Base-by-base conservation (phyloP, 2,329 filamentous ascomycete species). In the Intubia oerlemansii region DNA sequence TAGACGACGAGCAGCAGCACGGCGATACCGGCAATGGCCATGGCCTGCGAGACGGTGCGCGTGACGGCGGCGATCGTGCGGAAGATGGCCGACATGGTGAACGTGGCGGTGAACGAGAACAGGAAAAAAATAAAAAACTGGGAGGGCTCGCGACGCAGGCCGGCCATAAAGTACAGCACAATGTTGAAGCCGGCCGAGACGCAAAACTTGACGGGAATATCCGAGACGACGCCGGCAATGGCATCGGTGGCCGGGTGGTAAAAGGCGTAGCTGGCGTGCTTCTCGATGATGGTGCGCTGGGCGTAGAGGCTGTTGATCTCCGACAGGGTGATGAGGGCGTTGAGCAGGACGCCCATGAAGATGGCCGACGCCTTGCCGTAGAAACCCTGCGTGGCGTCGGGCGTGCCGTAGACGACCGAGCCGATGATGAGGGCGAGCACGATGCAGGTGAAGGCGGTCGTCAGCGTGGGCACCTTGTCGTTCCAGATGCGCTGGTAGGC, bases 241-340 rank as follows among this genome's bases (percentile, higher is more conserved):
- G 81, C 79, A 56, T 93, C 82, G 10, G 81, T 75, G 12, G 75
- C 81, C 0, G 84, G 81, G 42, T 91, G 84, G 42, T 92, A 91
- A 12, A 92, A 60, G 15, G 82, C 81, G 45, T 91, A 92, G 32
- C 75, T 68, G 32, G 63, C 56, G 40, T 93, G 84, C 47, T 92
- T 92, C 45, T 92, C 81, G 34, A 93, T 79, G 40, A 92, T 91
- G 2, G 78, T 76, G 22, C 84, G 74, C 64, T 92, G 81, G 2
- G 77, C 66, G 45, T 88, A 93, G 7, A 92, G 61, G 0, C 77
- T 82, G 24, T 88, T 51, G 45, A 92, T 88, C 59, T 88, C 80
- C 21, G 85, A 61, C 29, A 76, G 74, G 45, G 70, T 77, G 37
- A 72, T 63, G 43, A 88, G 85, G 22, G 79, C 80, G 48, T 85